Base-by-base conservation (phyloP, 2,329 filamentous ascomycete species). In the Tricladium varicosporioides region DNA sequence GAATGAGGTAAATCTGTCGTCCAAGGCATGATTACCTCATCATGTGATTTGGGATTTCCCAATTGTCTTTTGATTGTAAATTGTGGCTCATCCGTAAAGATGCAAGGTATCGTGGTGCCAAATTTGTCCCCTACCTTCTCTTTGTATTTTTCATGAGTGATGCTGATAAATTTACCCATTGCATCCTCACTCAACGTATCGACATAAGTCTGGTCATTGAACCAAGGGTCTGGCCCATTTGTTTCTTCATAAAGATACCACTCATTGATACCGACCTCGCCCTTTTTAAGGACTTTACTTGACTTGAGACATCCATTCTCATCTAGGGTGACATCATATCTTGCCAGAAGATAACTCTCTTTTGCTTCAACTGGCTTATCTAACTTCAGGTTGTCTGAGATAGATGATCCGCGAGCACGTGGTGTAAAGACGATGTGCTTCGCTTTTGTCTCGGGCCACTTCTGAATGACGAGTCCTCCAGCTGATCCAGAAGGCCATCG, bases 221-320 rank as follows among this genome's bases (percentile, higher is more conserved):
- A 71, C 70, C 70, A 71, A 27, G 64, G 54, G 5, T 64, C 67
- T 2, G 59, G 48, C 1, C 63, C 61, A 51, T 71, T 71, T 1
- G 59, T 65, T 53, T 71, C 69, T 11, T 70, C 60, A 56, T 72
- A 72, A 7, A 68, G 69, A 46, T 70, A 70, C 69, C 69, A 72
- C 7, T 69, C 52, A 13, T 68, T 67, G 1, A 49, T 51, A 14
- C 63, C 64, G 7, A 58, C 43, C 27, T 71, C 62, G 2, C 56
- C 65, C 5, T 61, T 22, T 1, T 62, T 44, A 13, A 69, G 31
- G 18, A 57, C 54, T 2, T 59, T 59, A 10, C 58, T 63, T 3
- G 63, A 62, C n/a, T 63, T 61, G 2, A 71, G 63, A 27, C 57
- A 60, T 8, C 66, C 67, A 43, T 62, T 59, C 8, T 61, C 59